Conservation (phyloP, 2,329 filamentous ascomycete genomes). For the Colletotrichum incanum region DNA sequence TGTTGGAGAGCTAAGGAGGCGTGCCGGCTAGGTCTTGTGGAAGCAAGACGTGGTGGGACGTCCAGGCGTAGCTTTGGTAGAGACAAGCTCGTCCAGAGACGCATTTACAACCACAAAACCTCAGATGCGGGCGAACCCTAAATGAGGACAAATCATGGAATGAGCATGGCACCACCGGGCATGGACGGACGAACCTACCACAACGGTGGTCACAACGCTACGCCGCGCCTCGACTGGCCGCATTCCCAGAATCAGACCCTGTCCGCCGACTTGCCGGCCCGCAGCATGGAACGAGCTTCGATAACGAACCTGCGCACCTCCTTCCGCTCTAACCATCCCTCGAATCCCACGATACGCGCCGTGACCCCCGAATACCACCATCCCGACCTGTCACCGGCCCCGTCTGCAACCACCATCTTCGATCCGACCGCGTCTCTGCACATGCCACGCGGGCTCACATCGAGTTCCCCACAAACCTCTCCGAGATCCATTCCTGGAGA, state of each 20-base stretch:
- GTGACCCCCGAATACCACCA: conserved; percentile 73
- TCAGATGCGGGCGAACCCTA: conserved; percentile 43
- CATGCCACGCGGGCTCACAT: conserved; percentile 52
- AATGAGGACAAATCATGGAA: conserved; percentile 60
- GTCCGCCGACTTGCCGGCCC: conserved; percentile 41
- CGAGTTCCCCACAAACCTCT: conserved; percentile 62
- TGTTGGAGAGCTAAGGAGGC: conserved; percentile 13
- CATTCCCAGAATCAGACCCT: conserved; percentile 47
- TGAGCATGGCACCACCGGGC: conserved; percentile 61
- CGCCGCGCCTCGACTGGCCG: conserved; percentile 54
- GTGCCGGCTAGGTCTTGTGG: conserved; percentile 30
- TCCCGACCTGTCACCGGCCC: conserved; percentile 28
- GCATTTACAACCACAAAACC: conserved; percentile 18
- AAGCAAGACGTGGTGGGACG: conserved; percentile 37
- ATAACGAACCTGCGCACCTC: conserved; percentile 54
- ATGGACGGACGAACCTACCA: conserved; percentile 62
- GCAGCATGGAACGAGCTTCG: conserved; percentile 54
- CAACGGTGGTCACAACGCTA: conserved; percentile 56
- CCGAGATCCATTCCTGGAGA: conserved; percentile 63
- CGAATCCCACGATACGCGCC: conserved; percentile 69
- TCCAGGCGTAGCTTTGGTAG: conserved; percentile 20
- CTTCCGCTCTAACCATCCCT: conserved; percentile 51
- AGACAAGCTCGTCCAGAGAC: conserved; percentile 10
- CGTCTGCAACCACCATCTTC: conserved; percentile 31
- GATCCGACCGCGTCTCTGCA: conserved; percentile 36